Conservation (phyloP, 768 basidiomycete genomes). For the Tylopilus intermedius region DNA sequence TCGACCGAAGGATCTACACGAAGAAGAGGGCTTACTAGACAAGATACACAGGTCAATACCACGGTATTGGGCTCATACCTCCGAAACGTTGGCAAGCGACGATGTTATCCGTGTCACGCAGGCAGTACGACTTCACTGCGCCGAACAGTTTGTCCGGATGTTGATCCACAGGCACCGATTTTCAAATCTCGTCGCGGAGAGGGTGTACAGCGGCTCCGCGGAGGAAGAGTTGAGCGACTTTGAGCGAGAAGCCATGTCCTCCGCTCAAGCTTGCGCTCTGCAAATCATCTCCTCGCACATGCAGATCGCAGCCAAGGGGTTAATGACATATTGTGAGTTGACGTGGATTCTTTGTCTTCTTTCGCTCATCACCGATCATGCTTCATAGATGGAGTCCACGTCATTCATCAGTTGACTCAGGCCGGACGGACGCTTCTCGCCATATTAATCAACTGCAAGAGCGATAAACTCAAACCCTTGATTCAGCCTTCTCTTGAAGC, state of each 20-base stretch:
- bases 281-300: constrained; percentile 80
- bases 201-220: constrained; percentile 41
- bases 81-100: constrained; percentile 75
- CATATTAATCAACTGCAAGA: constrained; percentile 81
- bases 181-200: constrained; percentile 69
- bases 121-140: constrained; percentile 79
- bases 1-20: constrained; percentile 60
- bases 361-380: constrained; percentile 10
- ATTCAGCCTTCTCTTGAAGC: constrained; percentile 82
- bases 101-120: constrained; percentile 90
- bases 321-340: constrained; percentile 91
- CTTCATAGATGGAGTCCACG: constrained; percentile 79
- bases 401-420: constrained; percentile 92
- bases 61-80: constrained; percentile 71
- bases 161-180: constrained; percentile 87
- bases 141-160: constrained; percentile 83
- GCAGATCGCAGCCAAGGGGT: constrained; percentile 77
- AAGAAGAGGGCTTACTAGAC: constrained; percentile 78
- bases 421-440: constrained; percentile 89
- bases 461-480: constrained; percentile 67
- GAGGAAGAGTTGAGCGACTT: constrained; percentile 57
- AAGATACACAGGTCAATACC: constrained; percentile 72
- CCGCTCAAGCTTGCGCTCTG: constrained; percentile 72
- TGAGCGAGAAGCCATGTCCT: constrained; percentile 74
- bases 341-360: constrained; percentile 5